These are phyloP conservation scores for Cryphonectria radicalis DNA, from an alignment of 2,329 filamentous ascomycete species.

Conservation along the genomic window DNA sequence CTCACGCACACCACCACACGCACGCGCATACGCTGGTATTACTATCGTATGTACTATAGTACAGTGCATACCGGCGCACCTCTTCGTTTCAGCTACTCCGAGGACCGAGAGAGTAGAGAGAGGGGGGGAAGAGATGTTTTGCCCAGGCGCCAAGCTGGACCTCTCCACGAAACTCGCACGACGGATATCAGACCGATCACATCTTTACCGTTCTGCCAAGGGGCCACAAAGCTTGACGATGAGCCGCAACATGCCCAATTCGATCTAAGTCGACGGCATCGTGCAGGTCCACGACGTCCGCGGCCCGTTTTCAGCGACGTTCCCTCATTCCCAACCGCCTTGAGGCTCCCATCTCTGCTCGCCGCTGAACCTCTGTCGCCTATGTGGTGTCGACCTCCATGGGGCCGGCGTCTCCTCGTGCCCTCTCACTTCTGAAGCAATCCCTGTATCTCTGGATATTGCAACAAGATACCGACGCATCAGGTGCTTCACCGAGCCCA, in stretches of 20 bases:
- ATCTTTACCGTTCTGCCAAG: conserved; percentile 3
- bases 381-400: neutral
- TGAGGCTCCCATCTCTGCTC: neutral
- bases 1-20: neutral
- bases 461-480: conserved; percentile 10
- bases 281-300: neutral
- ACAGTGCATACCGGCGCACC: neutral
- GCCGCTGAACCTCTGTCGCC: neutral
- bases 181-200: conserved; percentile 5
- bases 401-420: neutral
- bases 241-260: neutral
- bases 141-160: neutral
- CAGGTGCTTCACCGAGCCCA: conserved; percentile 9
- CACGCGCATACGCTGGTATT: neutral
- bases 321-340: neutral
- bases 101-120: neutral
- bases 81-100: neutral
- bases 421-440: neutral
- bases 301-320: neutral
- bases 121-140: neutral
- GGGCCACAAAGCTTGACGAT: conserved; percentile 20
- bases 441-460: neutral
- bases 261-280: neutral
- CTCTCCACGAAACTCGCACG: neutral
- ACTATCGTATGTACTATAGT: neutral